These are phyloP conservation scores for Macroventuria anomochaeta DNA, from an alignment of 2,329 filamentous ascomycete genomes.

Conservation along the genomic window DNA sequence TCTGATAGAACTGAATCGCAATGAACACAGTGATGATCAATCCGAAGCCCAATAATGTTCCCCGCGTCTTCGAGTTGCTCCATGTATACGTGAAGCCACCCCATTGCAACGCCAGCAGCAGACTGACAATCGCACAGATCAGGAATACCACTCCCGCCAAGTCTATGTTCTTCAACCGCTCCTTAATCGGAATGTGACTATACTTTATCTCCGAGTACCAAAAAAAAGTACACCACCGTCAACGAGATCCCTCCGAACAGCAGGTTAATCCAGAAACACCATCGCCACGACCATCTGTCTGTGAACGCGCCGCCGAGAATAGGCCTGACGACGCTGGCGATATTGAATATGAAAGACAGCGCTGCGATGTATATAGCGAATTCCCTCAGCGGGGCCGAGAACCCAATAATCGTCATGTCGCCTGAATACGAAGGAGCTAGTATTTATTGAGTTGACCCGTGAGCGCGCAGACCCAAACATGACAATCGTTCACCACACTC, in stretches of 20 bases:
- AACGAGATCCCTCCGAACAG: slow-evolving; percentile 52
- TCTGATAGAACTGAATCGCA: slow-evolving; percentile 36
- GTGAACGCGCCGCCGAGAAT: slow-evolving; percentile 54
- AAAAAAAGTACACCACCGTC: slow-evolving; percentile 42
- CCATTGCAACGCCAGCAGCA: slow-evolving; percentile 48
- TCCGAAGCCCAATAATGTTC: slow-evolving; percentile 57
- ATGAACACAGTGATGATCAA: slow-evolving; percentile 56
- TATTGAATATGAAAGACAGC: slow-evolving; percentile 48
- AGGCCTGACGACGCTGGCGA: slow-evolving; percentile 51
- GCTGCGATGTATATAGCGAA: slow-evolving; percentile 52
- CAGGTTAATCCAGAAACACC: slow-evolving; percentile 53
- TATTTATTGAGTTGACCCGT: too few relatives aligned
- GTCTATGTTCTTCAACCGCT: slow-evolving; percentile 49
- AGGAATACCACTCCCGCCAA: slow-evolving; percentile 41
- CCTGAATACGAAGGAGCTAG: too few relatives aligned
- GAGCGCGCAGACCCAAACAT: too few relatives aligned
- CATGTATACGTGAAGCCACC: slow-evolving; percentile 55
- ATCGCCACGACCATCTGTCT: slow-evolving; percentile 48
- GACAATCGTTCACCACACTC: too few relatives aligned
- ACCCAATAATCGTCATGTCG: slow-evolving; percentile 57
- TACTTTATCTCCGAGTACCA: slow-evolving; percentile 36
- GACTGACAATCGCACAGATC: slow-evolving; percentile 42
- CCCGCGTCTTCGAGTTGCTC: slow-evolving; percentile 58
- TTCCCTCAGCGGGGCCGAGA: slow-evolving; percentile 52
- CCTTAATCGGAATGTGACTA: slow-evolving; percentile 39